Percentiles rank a stretch among this genome's conserved stretches.
These are phyloP conservation scores for Bothriochloa decipiens DNA, from an alignment of 176 grass and related monocot genomes.

Conservation along the genomic window DNA sequence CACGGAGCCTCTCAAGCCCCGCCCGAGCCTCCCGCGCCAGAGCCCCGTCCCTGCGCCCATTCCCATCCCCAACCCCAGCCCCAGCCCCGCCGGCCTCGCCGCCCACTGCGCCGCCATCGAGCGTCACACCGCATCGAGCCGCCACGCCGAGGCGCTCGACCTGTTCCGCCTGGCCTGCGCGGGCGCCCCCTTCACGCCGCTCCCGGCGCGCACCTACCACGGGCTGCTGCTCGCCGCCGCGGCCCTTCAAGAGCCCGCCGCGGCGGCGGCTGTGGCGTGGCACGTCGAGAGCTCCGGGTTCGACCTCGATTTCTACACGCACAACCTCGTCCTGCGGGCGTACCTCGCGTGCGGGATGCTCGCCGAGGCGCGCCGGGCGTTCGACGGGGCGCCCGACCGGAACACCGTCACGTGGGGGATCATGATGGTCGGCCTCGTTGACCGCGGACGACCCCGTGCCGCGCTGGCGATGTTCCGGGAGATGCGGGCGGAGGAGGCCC, in stretches of 20 bases:
- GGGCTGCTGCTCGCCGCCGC: conserved; percentile 56
- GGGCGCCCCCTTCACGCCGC: conserved; percentile 21
- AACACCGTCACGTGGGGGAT: conserved; percentile 57
- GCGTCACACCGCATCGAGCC: conserved; percentile 46
- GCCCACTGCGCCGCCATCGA: conserved; percentile 60
- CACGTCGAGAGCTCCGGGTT: conserved; percentile 58
- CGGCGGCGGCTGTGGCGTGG: conserved; percentile 56
- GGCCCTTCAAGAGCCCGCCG: conserved; percentile 45
- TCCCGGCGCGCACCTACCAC: conserved; percentile 54
- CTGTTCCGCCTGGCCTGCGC: conserved; percentile 57
- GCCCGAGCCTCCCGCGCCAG: conserved; percentile 37
- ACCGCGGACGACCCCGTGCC: conserved; percentile 37
- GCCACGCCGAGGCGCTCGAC: conserved; percentile 63
- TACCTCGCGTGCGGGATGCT: conserved; percentile 68
- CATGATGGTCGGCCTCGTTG: conserved; percentile 69
- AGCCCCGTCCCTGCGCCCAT: background rate
- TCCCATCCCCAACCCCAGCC: background rate
- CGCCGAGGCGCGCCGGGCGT: conserved; percentile 56
- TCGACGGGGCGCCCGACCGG: conserved; percentile 63
- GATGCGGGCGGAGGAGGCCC: conserved; percentile 42
- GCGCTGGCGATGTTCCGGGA: conserved; percentile 61
- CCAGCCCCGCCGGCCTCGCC: conserved; percentile 17
- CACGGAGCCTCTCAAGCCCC: conserved; percentile 40
- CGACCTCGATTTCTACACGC: conserved; percentile 57
- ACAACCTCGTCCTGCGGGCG: conserved; percentile 61